Evolutionary conservation across 306 rosid species (phyloP).

Genomic region (Sicyos baderoa): DNA sequence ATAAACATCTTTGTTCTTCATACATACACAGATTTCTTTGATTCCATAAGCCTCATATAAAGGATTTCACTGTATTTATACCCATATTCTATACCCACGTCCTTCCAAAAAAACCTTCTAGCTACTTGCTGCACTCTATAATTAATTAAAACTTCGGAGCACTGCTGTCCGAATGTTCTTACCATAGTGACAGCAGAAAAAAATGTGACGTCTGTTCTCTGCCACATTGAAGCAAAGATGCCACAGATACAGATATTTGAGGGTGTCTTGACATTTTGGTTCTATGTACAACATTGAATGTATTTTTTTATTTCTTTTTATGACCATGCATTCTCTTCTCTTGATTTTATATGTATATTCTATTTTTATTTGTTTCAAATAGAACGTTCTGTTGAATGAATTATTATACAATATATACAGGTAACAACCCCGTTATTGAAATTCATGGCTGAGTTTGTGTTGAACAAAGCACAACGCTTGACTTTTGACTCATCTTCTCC

Average conservation of each 20-base stretch:
- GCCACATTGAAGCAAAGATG: not conserved
- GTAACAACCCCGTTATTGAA: conserved; percentile 94
- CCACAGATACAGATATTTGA: not conserved
- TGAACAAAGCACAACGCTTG: conserved; percentile 94
- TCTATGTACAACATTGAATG: not conserved
- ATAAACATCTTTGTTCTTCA: not conserved
- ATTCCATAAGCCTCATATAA: not conserved
- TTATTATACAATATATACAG: conserved; percentile 34
- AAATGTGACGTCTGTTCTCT: not conserved
- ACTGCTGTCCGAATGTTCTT: not conserved
- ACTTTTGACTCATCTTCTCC: conserved; percentile 99
- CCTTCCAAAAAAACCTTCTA: not conserved
- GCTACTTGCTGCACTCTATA: not conserved
- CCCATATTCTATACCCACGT: not conserved
- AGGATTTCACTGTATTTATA: not conserved
- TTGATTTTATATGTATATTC: not conserved
- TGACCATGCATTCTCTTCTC: not conserved
- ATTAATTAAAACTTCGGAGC: not conserved
- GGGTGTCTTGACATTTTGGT: not conserved
- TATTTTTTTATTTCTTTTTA: not conserved
- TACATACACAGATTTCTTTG: not conserved
- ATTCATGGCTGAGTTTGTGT: conserved; percentile 94
- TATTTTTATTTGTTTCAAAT: not conserved
- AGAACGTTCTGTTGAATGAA: not conserved
- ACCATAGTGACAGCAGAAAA: not conserved